Evolutionary conservation across 345 rosid genomes (phyloP).

Genomic region (Sapria himalayana): DNA sequence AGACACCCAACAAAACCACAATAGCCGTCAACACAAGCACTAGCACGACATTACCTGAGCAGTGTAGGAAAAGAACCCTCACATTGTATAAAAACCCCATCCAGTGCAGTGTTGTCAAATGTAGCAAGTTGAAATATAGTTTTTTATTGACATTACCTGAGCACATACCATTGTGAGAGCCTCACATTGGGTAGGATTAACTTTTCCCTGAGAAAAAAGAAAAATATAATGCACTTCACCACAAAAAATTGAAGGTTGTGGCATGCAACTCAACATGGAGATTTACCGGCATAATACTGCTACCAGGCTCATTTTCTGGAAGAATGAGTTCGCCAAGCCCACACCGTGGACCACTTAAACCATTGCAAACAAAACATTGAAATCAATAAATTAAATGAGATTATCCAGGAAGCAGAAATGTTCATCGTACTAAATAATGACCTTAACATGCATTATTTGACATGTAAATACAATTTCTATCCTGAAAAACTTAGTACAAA

Average conservation of each 20-base stretch:
- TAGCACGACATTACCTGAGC: no score
- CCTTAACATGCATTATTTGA: no score
- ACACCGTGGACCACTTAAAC: slow-evolving; percentile 76
- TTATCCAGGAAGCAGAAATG: slow-evolving; percentile 2
- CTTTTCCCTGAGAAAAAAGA: slow-evolving; percentile 84
- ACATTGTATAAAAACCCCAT: no score
- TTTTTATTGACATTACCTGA: no score
- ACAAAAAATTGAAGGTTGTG: neutral
- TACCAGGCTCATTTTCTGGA: slow-evolving; percentile 98
- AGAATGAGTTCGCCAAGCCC: slow-evolving; percentile 97
- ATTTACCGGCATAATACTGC: slow-evolving; percentile 95
- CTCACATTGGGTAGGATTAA: slow-evolving; percentile 96
- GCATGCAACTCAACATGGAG: neutral
- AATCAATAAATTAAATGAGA: neutral
- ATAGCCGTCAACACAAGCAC: no score
- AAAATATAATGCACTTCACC: slow-evolving; percentile 7
- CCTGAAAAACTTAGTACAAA: no score
- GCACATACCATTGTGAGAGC: slow-evolving; percentile 98
- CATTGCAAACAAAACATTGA: slow-evolving; percentile 9
- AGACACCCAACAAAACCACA: no score
- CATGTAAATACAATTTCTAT: no score
- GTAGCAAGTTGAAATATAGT: no score
- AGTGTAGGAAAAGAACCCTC: no score
- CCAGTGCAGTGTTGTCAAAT: no score
- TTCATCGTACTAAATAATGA: no score